Base-by-base conservation (phyloP, 1,284 basidiomycete species). In the Somion occarium region DNA sequence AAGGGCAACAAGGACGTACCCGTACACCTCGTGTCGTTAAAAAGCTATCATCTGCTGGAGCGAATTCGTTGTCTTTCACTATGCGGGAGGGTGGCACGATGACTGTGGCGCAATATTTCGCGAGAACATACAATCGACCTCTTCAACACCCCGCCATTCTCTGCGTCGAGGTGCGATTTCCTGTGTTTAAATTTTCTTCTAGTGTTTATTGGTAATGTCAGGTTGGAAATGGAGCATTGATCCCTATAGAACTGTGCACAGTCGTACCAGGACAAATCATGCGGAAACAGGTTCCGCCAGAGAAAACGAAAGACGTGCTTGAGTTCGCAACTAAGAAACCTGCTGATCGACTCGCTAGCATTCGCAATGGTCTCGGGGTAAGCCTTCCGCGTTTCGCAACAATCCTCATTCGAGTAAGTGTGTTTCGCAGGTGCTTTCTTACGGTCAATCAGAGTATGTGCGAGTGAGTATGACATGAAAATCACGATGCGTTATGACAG, bases 401-500 rank as follows among this genome's bases (percentile, higher is more conserved):
- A 22, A 13, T 18, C 7, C 27, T 54, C 9, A 13, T 23, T 37
- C 19, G 20, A 34, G 24, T 15, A 51, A 34, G 18, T 23, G 5
- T n/a, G n/a, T n/a, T n/a, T n/a, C n/a, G n/a, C 34, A 86, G 84
- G 78, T 84, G 25, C 71, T 90, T 44, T 71, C 75, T 24, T 88
- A 88, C 57, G 82, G 83, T 1, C 78, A 85, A 64, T 88, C 86
- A 0, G 80, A 87, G 65, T 90, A 88, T 57, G 77, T 90, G 24
- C 73, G 76, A 44, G 65, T 67, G 45, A 49, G 64, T 54, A 11
- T 5, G n/a, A n/a, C n/a, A n/a, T n/a, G n/a, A n/a, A n/a, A n/a
- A n/a, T n/a, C n/a, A n/a, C 48, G 45, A 3, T 53, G 53, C n/a
- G 52, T 49, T 1, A 53, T 26, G n/a, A n/a, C n/a, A n/a, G n/a